Evolutionary conservation across 306 rosid genomes (phyloP).

Genomic region (Morella rubra): DNA sequence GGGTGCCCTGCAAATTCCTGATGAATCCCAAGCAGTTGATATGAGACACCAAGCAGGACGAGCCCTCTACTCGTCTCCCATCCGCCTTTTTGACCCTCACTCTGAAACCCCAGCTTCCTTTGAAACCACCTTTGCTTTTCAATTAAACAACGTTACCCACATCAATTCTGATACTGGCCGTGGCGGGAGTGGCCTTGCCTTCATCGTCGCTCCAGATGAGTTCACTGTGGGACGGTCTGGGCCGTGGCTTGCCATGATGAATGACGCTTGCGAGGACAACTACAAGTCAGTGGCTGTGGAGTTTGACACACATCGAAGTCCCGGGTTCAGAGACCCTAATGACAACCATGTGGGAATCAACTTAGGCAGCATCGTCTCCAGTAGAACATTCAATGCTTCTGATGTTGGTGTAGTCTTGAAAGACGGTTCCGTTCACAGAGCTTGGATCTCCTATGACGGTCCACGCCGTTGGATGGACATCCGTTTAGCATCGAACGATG

Average conservation of each 20-base stretch:
- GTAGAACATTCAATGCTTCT: constrained; percentile 50
- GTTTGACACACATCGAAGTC: constrained; percentile 62
- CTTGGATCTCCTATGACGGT: constrained; percentile 67
- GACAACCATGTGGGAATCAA: constrained; percentile 80
- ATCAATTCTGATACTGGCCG: constrained; percentile 1
- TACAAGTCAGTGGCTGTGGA: constrained; percentile 69
- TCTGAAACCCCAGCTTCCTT: constrained; percentile 67
- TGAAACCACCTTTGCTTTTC: constrained; percentile 60
- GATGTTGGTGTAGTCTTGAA: constrained; percentile 40
- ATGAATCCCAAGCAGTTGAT: constrained; percentile 44
- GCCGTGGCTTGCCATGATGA: constrained; percentile 82
- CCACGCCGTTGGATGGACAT: constrained; percentile 56
- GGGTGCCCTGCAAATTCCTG: constrained; percentile 59
- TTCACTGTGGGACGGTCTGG: constrained; percentile 82
- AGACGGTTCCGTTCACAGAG: constrained; percentile 35
- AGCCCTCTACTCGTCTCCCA: constrained; percentile 65
- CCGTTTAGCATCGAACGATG: constrained; percentile 38
- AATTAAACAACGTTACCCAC: constrained; percentile 39
- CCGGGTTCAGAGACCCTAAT: constrained; percentile 70
- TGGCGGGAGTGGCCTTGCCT: constrained; percentile 75
- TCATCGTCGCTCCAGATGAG: constrained; percentile 79
- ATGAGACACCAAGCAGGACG: constrained; percentile 67
- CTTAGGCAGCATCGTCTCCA: constrained; percentile 58
- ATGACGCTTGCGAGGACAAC: constrained; percentile 66
- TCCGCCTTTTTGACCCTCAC: constrained; percentile 58